Evolutionary conservation across 2,329 filamentous ascomycete genomes (phyloP), one percentile per base, ranked within the genome.

Genomic region (Paracoccidioides lutzii): DNA sequence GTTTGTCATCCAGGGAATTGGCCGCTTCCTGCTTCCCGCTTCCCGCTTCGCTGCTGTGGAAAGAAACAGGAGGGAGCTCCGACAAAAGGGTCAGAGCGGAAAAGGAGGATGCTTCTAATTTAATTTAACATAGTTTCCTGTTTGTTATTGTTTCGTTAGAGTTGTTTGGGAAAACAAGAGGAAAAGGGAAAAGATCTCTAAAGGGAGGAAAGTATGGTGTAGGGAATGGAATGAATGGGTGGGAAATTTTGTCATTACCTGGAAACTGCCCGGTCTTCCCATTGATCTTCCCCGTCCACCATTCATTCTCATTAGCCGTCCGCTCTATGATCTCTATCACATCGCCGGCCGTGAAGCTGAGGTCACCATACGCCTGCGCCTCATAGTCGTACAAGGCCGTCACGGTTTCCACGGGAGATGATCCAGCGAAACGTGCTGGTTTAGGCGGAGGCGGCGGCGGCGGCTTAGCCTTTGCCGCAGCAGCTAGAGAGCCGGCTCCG

Each of bases 341-440:
- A 59, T 98, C 93, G 4, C 91, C 90, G 0, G 88, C 83, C 15
- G 80, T 80, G 74, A 98, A 98, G 65, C 88, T 95, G 59, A 98
- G 75, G 68, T 98, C 93, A 3, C 90, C 90, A 60, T 95, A 90
- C 0, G 91, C 90, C 69, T 97, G 90, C 5, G 93, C 93, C 59
- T 95, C 88, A 66, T 95, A 98, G 67, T 97, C 93, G 71, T 96
- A 98, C 59, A 98, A 73, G 6, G 93, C 93, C 2, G 90, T 96
- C 38, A 87, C 90, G 0, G 81, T 90, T 70, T 96, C 90, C 0
- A 80, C 79, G 0, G 85, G 82, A 12, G 49, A 15, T 12, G 35
- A 15, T 14, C 75, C 78, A 3, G 78, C 83, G 61, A 97, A 75
- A 55, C 83, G 78, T 48, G 80, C 84, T 2, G 90, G 90, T 75